Evolutionary conservation across 2,329 filamentous ascomycete species (phyloP), one percentile per base, ranked within the genome.

Genomic region (Thelonectria blattea): DNA sequence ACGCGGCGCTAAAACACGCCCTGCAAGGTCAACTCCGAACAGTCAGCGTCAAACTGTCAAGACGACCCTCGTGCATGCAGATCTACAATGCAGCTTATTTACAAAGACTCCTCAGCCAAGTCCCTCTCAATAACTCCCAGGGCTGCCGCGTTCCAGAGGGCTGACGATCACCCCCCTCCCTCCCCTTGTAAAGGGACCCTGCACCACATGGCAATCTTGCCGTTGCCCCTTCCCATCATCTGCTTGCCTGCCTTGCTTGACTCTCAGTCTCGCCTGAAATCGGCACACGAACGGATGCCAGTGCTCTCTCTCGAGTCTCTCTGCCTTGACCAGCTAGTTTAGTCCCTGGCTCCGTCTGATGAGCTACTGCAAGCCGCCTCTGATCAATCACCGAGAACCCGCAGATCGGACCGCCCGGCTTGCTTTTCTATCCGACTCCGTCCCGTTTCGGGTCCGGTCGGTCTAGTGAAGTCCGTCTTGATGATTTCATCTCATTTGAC

Each of bases 161-260:
- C 53, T 56, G 53, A 56, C 50, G 34, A 3, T 24, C 3, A 24
- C 6, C 22, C 22, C 6, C 22, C 22, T 24, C 22, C 22, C 6
- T 30, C 32, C 47, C 53, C 53, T 24, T 50, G 34, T 10, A 22
- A n/a, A 24, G 42, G 4, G 30, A 17, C 14, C 20, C 45, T 34
- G 45, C 46, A 54, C 52, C 52, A 50, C 53, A 56, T 56, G 53
- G 53, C 53, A 50, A 14, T 18, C 3, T 3, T 20, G n/a, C 10
- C 22, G 4, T 9, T 11, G 41, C 41, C 10, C 6, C n/a, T n/a
- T n/a, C n/a, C n/a, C n/a, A n/a, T n/a, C n/a, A n/a, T n/a, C n/a
- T n/a, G n/a, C n/a, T n/a, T n/a, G n/a, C n/a, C 17, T 20, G 22
- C 6, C 6, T 11, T 24, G 22, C 24, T 18, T 18, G 22, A 24